Base-by-base conservation (phyloP, 805 yeast species). In the Lipomyces yamadae region DNA sequence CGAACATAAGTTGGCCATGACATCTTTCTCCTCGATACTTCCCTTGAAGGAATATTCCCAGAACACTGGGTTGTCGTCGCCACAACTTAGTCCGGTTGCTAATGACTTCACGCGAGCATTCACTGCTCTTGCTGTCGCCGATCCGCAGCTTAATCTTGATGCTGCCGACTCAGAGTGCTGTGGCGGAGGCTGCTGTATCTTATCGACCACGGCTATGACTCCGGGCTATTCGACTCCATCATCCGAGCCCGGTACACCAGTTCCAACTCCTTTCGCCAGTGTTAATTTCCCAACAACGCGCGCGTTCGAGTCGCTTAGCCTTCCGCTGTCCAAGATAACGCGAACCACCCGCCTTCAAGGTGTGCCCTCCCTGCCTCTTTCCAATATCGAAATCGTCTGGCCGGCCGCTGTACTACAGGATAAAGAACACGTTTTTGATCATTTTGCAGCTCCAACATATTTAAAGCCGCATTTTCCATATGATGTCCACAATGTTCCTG, bases 381-480 rank as follows among this genome's bases (percentile, higher is more conserved):
- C 60, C 7, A 66, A 61, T 29, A 58, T 66, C 32, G 61, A 58
- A 7, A 18, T 42, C 24, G 4, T 18, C 29, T 3, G 29, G 34
- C n/a, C 24, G 18, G 42, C 13, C 11, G 34, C 30, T 7, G 7
- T 4, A 3, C 34, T 15, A 8, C 18, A 34, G 10, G 57, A 33
- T 18, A 33, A n/a, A 7, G 8, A 8, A n/a, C 15, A 18, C 24
- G 32, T n/a, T 37, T 56, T 29, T 52, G 55, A 52, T n/a, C 34
- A 11, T 29, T 29, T 29, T 29, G 15, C 6, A 2, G 71, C 72
- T 24, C 75, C 75, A 4, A 15, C 53, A 2, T 73, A 50, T 42
- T 39, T 73, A 30, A 64, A 67, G 52, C 75, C 75, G 4, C 75
- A 73, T 37, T 71, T 67, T 6, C 75, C 75, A 5, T 72, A 63